Percentiles rank a stretch among this genome's conserved stretches.
Evolutionary conservation across 2,329 filamentous ascomycete genomes (phyloP).

Genomic region (Laburnicola sp.): DNA sequence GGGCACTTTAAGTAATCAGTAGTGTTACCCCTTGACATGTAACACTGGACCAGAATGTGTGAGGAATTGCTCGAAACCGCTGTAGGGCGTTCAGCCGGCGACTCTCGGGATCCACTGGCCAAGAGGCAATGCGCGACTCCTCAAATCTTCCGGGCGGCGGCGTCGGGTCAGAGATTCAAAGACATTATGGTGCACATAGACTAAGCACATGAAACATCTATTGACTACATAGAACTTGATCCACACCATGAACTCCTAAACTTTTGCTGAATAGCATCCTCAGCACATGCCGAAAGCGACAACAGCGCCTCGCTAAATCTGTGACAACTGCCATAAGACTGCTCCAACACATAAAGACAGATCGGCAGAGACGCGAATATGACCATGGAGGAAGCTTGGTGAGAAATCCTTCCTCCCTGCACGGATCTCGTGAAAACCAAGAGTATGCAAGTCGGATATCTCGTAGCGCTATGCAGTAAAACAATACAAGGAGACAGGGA

Average conservation of each 20-base stretch:
- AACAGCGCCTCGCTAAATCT: constrained; percentile 42
- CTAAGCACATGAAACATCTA: constrained; percentile 3
- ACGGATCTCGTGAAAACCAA: constrained; percentile 32
- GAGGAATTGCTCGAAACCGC: no score
- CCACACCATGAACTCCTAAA: constrained; percentile 5
- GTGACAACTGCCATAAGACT: constrained; percentile 6
- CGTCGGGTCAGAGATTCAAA: neutral
- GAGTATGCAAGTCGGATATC: constrained; percentile 50
- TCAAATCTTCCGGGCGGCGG: no score
- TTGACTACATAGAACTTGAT: constrained; percentile 10
- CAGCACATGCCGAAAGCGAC: constrained; percentile 25
- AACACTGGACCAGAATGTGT: no score
- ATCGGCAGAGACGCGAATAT: constrained; percentile 3
- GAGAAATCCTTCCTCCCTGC: constrained; percentile 50
- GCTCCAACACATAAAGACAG: constrained; percentile 6
- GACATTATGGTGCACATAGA: neutral
- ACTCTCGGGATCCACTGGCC: no score
- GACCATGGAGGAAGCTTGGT: constrained; percentile 11
- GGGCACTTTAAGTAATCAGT: no score
- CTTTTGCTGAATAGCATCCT: constrained; percentile 44
- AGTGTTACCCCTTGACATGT: no score
- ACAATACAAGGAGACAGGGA: constrained; percentile 25
- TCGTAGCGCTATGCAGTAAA: constrained; percentile 43
- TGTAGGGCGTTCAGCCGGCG: no score
- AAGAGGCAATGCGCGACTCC: no score